Evolutionary conservation across 495 filamentous ascomycete genomes (phyloP).

Genomic region (Tuber melanosporum): DNA sequence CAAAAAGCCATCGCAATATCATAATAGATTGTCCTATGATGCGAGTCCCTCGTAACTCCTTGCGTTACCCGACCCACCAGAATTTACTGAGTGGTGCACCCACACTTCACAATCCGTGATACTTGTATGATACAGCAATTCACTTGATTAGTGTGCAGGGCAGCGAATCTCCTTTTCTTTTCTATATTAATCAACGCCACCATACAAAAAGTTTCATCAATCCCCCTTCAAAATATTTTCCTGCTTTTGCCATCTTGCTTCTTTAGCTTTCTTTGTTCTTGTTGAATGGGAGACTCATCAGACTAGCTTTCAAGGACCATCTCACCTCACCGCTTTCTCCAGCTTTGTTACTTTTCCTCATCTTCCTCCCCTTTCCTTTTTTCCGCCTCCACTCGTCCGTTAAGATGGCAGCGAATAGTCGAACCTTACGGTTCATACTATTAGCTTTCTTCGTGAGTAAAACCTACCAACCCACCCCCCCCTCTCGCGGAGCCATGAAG

Average conservation of each 20-base stretch:
- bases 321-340: neutral
- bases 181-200: neutral
- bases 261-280: constrained; percentile 8
- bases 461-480: neutral
- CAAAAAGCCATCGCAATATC: too few relatives aligned
- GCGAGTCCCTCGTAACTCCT: neutral
- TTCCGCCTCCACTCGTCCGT: neutral
- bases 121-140: neutral
- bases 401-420: constrained; percentile 38
- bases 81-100: neutral
- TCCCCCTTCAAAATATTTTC: neutral
- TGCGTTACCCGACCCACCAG: neutral
- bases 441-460: constrained; percentile 74
- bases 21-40: neutral
- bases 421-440: constrained; percentile 73
- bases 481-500: neutral
- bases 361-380: neutral
- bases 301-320: constrained; percentile 8
- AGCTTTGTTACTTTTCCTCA: neutral
- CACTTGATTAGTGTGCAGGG: neutral
- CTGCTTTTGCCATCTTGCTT: constrained; percentile 9
- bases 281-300: constrained; percentile 15
- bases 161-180: neutral
- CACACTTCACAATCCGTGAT: neutral
- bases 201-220: neutral